Base-by-base conservation (phyloP, 371 early-diverging fungal genomes). In the Rozella allomycis region DNA sequence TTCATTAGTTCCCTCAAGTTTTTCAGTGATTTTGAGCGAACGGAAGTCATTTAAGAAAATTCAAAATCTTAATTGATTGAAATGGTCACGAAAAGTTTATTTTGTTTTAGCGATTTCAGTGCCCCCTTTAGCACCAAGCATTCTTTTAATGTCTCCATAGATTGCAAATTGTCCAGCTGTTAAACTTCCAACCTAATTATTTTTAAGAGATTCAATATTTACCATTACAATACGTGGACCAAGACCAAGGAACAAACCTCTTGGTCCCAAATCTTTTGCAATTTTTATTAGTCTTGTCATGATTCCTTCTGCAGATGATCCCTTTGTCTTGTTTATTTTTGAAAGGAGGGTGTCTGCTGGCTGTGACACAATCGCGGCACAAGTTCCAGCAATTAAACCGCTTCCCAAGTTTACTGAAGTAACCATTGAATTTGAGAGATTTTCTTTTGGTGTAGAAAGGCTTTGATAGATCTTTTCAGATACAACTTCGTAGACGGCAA, bases 271-370 rank as follows among this genome's bases (percentile, higher is more conserved):
- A 21, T 70, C 60, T 38, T 74, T 69, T 19, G 60, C 50, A 35
- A 72, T 43, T n/a, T 33, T 30, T 21, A 50, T 38, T 26, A 69
- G 55, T 32, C 68, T 64, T 40, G 67, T 55, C 31, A 50, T 53
- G 38, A 59, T 48, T 26, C 61, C 58, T 42, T 61, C 54, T 19
- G 63, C 68, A 27, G 48, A 49, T 30, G 42, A 50, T 31, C 57
- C 60, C 33, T 59, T 58, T 20, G 56, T 33, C 55, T 79, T 76
- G 61, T 72, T 71, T 40, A 91, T 65, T 61, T 86, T 77, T 41
- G 88, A 87, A 32, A 86, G 65, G 29, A 87, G 51, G 0, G 86
- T 77, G 56, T 90, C 91, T 38, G 93, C 91, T 10, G 93, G 91
- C 52, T 90, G 90, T 11, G 87, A 85, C 25, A 88, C 73, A 38